These are phyloP conservation scores for Phytopythium helicoides DNA, from an alignment of 352 stramenopile species.

Conservation along the genomic window DNA sequence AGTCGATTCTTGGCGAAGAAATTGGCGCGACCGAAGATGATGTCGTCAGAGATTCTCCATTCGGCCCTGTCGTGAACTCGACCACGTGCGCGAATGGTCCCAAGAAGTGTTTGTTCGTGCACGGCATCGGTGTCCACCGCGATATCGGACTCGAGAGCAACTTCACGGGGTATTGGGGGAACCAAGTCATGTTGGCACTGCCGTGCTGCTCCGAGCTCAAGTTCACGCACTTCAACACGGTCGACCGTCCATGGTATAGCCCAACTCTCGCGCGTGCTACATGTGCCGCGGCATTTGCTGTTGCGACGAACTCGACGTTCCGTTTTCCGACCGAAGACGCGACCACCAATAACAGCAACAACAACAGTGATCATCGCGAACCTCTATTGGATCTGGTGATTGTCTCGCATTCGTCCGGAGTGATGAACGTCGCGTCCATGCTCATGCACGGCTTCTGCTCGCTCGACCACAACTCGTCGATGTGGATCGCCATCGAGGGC, in stretches of 20 bases:
- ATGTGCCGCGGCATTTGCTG: conserved; percentile 16
- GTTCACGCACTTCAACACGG: conserved; percentile 30
- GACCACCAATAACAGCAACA: not conserved
- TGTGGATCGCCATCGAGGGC: conserved; percentile 39
- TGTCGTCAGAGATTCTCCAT: too few species aligned
- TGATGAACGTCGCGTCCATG: conserved; percentile 27
- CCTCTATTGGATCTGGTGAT: conserved; percentile 21
- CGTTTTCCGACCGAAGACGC: conserved; percentile 8
- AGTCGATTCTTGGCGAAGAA: too few species aligned
- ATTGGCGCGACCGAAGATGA: too few species aligned
- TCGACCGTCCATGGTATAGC: conserved; percentile 26
- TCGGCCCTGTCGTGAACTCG: conserved; percentile 1
- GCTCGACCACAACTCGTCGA: conserved; percentile 19
- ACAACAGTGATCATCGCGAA: not conserved
- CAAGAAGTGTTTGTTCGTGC: conserved; percentile 43
- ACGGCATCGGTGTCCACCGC: conserved; percentile 33
- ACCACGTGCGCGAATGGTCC: conserved; percentile 1
- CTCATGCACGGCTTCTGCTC: conserved; percentile 23
- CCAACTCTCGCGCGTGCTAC: conserved; percentile 15
- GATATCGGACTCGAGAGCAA: conserved; percentile 19
- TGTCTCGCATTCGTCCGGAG: conserved; percentile 40
- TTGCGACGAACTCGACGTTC: conserved; percentile 12
- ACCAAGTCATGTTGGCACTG: conserved; percentile 8
- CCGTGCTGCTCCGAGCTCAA: conserved; percentile 27
- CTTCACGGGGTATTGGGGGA: conserved; percentile 25